A percentile compares a stretch with the other conserved stretches of the same genome.
These are phyloP conservation scores for Eimeria praecox DNA, from an alignment of 169 alveolate species.

Conservation along the genomic window DNA sequence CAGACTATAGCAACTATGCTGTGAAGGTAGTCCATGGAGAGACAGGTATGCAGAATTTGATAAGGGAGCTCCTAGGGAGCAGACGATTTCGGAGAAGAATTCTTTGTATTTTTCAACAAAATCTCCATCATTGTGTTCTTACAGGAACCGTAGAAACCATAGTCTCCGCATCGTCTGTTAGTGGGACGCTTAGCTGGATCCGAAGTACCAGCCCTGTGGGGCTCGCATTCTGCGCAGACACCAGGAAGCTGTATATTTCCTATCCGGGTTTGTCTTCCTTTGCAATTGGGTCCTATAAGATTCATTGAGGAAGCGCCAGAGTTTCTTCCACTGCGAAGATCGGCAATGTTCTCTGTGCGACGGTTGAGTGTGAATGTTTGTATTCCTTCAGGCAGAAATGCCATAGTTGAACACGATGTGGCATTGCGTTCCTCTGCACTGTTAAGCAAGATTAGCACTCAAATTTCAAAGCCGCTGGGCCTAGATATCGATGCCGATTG, in stretches of 20 bases:
- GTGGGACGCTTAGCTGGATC: constrained; percentile 67
- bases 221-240: constrained; percentile 42
- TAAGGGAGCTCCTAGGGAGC: neutral
- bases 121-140: neutral
- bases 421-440: constrained; percentile 5
- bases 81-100: neutral
- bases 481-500: constrained; percentile 39
- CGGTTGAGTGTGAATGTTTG: neutral
- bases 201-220: constrained; percentile 67
- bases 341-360: neutral
- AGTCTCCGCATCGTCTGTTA: constrained; percentile 50
- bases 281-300: neutral
- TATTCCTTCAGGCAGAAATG: constrained; percentile 40
- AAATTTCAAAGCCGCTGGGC: constrained; percentile 40
- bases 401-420: constrained; percentile 66
- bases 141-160: constrained; percentile 35
- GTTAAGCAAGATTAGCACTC: constrained; percentile 1
- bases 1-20: constrained; percentile 65
- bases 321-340: neutral
- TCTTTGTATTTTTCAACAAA: too few relatives aligned
- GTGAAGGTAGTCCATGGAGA: constrained; percentile 56
- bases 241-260: constrained; percentile 62
- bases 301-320: neutral
- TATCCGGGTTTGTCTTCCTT: constrained; percentile 53
- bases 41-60: constrained; percentile 48